These are phyloP conservation scores for Plenodomus lindquistii DNA, from an alignment of 2,329 filamentous ascomycete genomes.

Conservation along the genomic window DNA sequence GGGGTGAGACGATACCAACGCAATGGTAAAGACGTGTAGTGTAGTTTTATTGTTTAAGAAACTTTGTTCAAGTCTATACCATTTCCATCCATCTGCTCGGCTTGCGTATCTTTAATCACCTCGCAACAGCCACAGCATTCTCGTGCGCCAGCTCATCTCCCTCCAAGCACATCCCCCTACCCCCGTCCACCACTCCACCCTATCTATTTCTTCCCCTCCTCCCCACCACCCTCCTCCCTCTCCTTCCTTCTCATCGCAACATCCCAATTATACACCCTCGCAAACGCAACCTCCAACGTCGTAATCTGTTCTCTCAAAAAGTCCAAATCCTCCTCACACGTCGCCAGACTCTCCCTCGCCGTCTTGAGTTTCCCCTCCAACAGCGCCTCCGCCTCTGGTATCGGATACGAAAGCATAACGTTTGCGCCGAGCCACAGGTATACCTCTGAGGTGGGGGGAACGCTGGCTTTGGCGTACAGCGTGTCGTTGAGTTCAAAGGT, in stretches of 20 bases:
- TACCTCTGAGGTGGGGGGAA: conserved; percentile 84
- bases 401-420: conserved; percentile 94
- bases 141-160: too few species aligned
- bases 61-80: too few species aligned
- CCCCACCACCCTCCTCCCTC: conserved; percentile 56
- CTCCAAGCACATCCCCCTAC: too few species aligned
- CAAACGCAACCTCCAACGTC: conserved; percentile 96
- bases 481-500: conserved; percentile 98
- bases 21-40: too few species aligned
- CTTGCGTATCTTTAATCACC: too few species aligned
- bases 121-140: too few species aligned
- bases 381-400: conserved; percentile 81
- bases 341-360: conserved; percentile 77
- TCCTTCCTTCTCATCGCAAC: conserved; percentile 94
- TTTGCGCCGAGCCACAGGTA: conserved; percentile 99
- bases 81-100: too few species aligned
- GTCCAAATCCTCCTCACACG: conserved; percentile 95
- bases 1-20: too few species aligned
- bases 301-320: conserved; percentile 97
- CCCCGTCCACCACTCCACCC: background rate
- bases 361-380: conserved; percentile 76
- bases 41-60: too few species aligned
- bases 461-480: conserved; percentile 82
- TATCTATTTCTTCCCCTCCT: background rate
- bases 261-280: conserved; percentile 99